Evolutionary conservation across 169 alveolate species (phyloP).

Genomic region (Plasmodium vivax): DNA sequence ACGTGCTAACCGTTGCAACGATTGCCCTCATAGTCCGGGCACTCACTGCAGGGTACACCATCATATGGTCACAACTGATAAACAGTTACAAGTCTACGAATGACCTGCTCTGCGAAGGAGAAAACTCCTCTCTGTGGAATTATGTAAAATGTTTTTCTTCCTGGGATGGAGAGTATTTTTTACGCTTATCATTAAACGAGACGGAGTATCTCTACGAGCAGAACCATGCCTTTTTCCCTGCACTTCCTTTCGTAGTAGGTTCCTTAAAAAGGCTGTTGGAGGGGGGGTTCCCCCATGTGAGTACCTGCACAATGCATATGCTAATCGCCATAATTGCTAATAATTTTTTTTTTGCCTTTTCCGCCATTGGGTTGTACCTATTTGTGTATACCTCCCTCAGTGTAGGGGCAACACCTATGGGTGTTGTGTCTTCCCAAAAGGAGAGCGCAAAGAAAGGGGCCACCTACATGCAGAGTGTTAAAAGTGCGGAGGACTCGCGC

Average conservation of each 20-base stretch:
- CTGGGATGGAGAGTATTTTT: constrained; percentile 84
- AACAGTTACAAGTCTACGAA: constrained; percentile 40
- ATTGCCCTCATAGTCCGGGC: neutral
- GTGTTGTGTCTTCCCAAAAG: neutral
- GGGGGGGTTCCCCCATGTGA: neutral
- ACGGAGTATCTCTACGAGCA: constrained; percentile 80
- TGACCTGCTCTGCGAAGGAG: constrained; percentile 37
- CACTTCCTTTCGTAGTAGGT: constrained; percentile 76
- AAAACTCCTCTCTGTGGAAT: constrained; percentile 14
- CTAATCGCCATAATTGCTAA: constrained; percentile 20
- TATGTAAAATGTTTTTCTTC: constrained; percentile 28
- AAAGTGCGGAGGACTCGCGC: constrained; percentile 6
- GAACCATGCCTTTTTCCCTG: constrained; percentile 83
- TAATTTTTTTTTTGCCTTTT: constrained; percentile 21
- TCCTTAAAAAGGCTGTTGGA: constrained; percentile 4
- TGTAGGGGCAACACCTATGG: neutral
- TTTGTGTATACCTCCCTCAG: constrained; percentile 5
- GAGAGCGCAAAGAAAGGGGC: neutral
- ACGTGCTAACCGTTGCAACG: neutral
- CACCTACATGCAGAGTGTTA: neutral
- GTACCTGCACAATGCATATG: constrained; percentile 8
- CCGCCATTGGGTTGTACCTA: constrained; percentile 42
- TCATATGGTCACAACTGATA: constrained; percentile 42
- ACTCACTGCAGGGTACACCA: constrained; percentile 31
- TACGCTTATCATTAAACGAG: constrained; percentile 77